Percentiles rank a stretch among this genome's conserved stretches.
These are phyloP conservation scores for Penicillium polonicum DNA, from an alignment of 2,329 filamentous ascomycete genomes.

Conservation along the genomic window DNA sequence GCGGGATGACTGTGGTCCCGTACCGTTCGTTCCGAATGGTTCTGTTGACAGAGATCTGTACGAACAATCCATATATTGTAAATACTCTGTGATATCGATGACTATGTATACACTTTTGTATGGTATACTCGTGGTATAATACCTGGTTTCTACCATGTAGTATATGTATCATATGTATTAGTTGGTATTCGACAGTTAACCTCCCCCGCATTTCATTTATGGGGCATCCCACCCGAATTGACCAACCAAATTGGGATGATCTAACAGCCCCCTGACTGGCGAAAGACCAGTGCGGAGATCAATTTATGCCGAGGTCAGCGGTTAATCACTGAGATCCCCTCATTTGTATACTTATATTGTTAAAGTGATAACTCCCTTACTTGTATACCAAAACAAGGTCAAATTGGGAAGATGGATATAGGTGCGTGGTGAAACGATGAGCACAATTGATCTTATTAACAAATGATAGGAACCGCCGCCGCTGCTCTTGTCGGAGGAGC, in stretches of 20 bases:
- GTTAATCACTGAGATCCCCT: not conserved
- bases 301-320: not conserved
- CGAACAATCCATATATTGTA: no score
- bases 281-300: not conserved
- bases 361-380: not conserved
- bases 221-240: not conserved
- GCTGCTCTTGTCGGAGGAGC: constrained; percentile 28
- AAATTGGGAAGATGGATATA: constrained; percentile 13
- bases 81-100: no score
- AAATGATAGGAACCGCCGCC: constrained; percentile 23
- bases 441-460: not conserved
- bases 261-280: not conserved
- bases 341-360: not conserved
- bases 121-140: no score
- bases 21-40: no score
- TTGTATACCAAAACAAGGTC: not conserved
- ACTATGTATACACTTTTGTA: no score
- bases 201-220: not conserved
- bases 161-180: no score
- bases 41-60: no score
- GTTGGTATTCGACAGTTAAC: no score
- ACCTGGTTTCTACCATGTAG: no score
- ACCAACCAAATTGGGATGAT: not conserved
- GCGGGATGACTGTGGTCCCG: no score
- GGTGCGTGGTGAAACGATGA: not conserved